These are phyloP conservation scores for Pythium scleroteichum DNA, from an alignment of 352 stramenopile genomes.

Conservation along the genomic window DNA sequence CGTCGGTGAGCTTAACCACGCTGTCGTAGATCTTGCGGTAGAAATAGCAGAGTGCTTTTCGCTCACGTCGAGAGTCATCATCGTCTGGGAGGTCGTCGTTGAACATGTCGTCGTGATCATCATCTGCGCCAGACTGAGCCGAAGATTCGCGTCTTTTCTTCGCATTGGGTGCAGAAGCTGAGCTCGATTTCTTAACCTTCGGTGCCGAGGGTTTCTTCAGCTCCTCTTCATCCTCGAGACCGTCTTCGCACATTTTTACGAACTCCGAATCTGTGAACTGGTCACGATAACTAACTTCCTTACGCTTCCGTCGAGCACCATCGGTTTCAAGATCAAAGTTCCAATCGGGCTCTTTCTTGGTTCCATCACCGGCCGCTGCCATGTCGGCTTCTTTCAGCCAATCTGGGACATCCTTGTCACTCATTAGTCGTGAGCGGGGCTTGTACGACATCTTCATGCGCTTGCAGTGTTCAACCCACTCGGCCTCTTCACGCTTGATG, in stretches of 20 bases:
- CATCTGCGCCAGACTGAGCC: constrained; percentile 7
- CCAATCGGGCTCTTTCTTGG: constrained; percentile 58
- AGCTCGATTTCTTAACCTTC: constrained; percentile 35
- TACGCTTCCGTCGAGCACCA: constrained; percentile 61
- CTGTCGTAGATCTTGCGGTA: constrained; percentile 85
- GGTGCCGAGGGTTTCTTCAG: constrained; percentile 11
- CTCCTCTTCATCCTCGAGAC: constrained; percentile 49
- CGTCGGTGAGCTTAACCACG: constrained; percentile 78
- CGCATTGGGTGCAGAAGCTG: constrained; percentile 7
- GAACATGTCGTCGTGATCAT: constrained; percentile 31
- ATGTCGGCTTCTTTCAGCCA: constrained; percentile 76
- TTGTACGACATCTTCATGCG: constrained; percentile 45
- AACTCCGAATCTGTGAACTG: constrained; percentile 88
- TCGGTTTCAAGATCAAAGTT: constrained; percentile 61
- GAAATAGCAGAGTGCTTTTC: constrained; percentile 78
- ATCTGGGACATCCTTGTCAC: constrained; percentile 63
- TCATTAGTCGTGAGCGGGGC: constrained; percentile 66
- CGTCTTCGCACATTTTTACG: constrained; percentile 87
- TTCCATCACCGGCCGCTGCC: not conserved
- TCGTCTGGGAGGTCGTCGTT: constrained; percentile 40
- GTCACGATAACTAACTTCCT: constrained; percentile 87
- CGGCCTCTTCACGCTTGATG: constrained; percentile 52
- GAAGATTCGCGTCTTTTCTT: constrained; percentile 27
- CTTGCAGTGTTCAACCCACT: constrained; percentile 74
- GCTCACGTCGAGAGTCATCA: constrained; percentile 46